phyloP scores from a whole-genome alignment of 2,329 filamentous ascomycete species.

The Grosmannia penicillata region DNA sequence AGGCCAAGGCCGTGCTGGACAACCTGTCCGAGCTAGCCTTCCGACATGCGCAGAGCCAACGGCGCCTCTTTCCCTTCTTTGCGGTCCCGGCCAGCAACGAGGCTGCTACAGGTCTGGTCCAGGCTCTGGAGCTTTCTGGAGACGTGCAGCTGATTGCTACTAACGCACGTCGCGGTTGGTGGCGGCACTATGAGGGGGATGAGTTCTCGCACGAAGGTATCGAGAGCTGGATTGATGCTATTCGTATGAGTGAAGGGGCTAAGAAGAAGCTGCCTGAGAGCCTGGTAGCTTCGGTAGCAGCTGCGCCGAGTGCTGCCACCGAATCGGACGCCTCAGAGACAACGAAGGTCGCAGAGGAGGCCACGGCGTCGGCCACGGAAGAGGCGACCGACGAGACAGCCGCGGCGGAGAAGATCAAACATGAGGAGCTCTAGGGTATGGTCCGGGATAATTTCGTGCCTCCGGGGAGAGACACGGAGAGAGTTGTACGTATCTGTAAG shows the following conservation, averaged over 20 bases:
- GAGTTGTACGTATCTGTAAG: not conserved
- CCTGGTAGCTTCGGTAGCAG: constrained; percentile 30
- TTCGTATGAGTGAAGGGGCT: constrained; percentile 72
- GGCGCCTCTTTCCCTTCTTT: constrained; percentile 71
- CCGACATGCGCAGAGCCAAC: constrained; percentile 53
- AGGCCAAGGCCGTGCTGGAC: constrained; percentile 35
- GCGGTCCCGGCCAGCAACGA: constrained; percentile 48
- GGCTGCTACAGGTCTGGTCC: constrained; percentile 38
- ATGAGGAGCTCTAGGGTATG: constrained; percentile 31
- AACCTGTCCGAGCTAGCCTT: constrained; percentile 59
- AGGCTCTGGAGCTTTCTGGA: constrained; percentile 44
- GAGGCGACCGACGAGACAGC: constrained; percentile 14
- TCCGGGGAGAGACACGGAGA: no score
- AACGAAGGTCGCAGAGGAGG: constrained; percentile 4
- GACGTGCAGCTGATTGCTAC: constrained; percentile 63
- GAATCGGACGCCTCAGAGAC: constrained; percentile 17
- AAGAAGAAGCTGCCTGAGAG: constrained; percentile 61
- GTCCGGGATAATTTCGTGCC: no score
- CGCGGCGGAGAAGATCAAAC: constrained; percentile 11
- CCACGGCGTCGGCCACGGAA: constrained; percentile 14
- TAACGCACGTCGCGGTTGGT: constrained; percentile 80
- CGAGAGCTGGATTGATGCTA: constrained; percentile 80
- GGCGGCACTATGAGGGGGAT: constrained; percentile 51
- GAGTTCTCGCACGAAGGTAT: constrained; percentile 45
- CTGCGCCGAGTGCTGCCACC: constrained; percentile 20